These are phyloP conservation scores for Schizophyllum amplum DNA, from an alignment of 1,284 basidiomycete genomes.

Conservation along the genomic window DNA sequence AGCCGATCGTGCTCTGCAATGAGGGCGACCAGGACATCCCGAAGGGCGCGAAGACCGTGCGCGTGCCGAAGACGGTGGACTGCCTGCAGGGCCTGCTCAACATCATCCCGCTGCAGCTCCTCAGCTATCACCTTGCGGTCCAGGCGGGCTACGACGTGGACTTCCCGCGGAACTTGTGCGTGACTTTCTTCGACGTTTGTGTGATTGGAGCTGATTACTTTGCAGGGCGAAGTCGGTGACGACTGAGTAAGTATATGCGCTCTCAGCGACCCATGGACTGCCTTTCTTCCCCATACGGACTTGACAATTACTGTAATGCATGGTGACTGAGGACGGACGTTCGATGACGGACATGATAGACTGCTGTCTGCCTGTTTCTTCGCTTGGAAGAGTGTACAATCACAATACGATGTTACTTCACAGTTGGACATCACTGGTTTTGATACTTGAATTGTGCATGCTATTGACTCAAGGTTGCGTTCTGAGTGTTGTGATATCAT, in stretches of 20 bases:
- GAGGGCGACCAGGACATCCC: conserved; percentile 84
- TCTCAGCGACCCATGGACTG: too few species aligned
- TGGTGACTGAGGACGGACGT: background rate
- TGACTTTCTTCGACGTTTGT: conserved; percentile 15
- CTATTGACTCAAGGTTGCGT: too few species aligned
- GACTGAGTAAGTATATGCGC: conserved; percentile 62
- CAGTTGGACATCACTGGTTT: too few species aligned
- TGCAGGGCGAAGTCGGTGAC: conserved; percentile 79
- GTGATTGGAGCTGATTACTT: conserved; percentile 10
- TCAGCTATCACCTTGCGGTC: conserved; percentile 95
- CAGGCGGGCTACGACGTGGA: conserved; percentile 97
- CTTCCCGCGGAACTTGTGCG: conserved; percentile 93
- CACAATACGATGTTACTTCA: background rate
- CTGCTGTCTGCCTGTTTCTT: background rate
- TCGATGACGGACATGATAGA: background rate
- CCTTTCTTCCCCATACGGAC: background rate
- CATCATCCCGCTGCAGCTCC: conserved; percentile 92
- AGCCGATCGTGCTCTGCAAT: conserved; percentile 94
- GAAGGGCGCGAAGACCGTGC: conserved; percentile 75
- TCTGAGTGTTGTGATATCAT: too few species aligned
- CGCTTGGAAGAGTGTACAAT: background rate
- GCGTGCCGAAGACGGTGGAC: conserved; percentile 91
- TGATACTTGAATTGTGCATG: too few species aligned
- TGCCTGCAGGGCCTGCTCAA: conserved; percentile 95
- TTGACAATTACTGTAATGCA: background rate